These are phyloP conservation scores for Trypanosomatidae sp. DNA, from an alignment of 208 protist species.

Conservation along the genomic window DNA sequence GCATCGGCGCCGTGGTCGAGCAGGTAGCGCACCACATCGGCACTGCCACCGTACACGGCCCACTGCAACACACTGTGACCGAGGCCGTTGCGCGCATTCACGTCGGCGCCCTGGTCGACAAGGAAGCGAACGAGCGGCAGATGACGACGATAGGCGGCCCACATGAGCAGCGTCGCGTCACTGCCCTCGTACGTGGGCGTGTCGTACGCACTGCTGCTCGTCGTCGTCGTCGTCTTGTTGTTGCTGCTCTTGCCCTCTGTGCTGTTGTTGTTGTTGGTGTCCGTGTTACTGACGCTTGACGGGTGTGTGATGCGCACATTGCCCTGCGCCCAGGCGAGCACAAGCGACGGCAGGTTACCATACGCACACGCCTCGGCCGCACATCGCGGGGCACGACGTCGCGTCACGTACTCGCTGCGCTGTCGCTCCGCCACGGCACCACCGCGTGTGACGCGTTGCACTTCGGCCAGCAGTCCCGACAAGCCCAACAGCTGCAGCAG, in stretches of 20 bases:
- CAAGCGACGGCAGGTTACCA: constrained; percentile 31
- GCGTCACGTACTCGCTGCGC: constrained; percentile 9
- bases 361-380: constrained; percentile 55
- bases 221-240: no score
- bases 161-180: constrained; percentile 61
- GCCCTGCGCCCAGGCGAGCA: constrained; percentile 45
- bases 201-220: constrained; percentile 2
- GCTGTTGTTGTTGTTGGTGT: no score
- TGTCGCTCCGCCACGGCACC: constrained; percentile 1
- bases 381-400: constrained; percentile 20
- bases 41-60: constrained; percentile 23
- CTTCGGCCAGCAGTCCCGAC: no score
- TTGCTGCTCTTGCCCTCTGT: no score
- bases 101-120: constrained; percentile 32
- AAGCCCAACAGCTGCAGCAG: constrained; percentile 24
- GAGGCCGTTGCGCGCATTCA: constrained; percentile 21
- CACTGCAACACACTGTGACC: constrained; percentile 59
- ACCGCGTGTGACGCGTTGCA: not conserved
- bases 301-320: constrained; percentile 22
- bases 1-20: constrained; percentile 59
- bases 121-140: constrained; percentile 50
- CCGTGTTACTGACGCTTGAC: no score
- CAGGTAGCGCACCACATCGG: constrained; percentile 35
- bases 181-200: constrained; percentile 26
- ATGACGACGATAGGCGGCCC: constrained; percentile 40